Base-by-base conservation (phyloP, 805 yeast species). In the Kuraishia capsulata region DNA sequence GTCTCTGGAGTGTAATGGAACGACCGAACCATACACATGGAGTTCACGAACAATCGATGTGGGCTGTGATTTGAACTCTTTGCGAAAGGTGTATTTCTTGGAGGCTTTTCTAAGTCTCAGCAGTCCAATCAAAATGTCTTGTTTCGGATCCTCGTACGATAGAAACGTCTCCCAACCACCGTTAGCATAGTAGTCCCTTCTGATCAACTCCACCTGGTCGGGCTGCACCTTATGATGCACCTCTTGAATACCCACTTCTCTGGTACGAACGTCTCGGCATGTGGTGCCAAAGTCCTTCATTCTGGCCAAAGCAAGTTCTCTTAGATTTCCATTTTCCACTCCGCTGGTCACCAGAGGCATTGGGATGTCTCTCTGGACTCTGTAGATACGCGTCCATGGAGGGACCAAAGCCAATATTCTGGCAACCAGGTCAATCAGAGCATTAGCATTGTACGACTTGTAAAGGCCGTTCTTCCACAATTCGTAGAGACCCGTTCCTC, bases 151-250 rank as follows among this genome's bases (percentile, higher is more conserved):
- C 60, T 92, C 98, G 59, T 92, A 92, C 13, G 94, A 79, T 44
- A 92, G 64, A 58, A 92, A 92, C 0, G 98, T 92, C 64, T 92
- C 97, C 97, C 97, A 92, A 17, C 97, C 97, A 19, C 95, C 97
- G 54, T 92, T 92, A 32, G 98, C 98, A 48, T 83, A 82, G 62
- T 92, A 92, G 57, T 92, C 98, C 56, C 98, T 76, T 57, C 98
- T 76, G 39, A 92, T 84, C 39, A 92, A 66, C 61, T 92, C 98
- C 14, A 92, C 96, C 60, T 92, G 97, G 55, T 92, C 97, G 0
- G 98, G 98, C 34, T 83, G 83, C 19, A 92, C 94, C 57, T 88
- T 88, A 57, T 89, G 95, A 58, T 92, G 98, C 3, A 92, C 97
- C 55, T 92, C 98, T 60, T 92, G 97, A 41, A 92, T 92, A 44